Evolutionary conservation across 2,329 filamentous ascomycete species (phyloP).

Genomic region (Aureobasidium sp.): DNA sequence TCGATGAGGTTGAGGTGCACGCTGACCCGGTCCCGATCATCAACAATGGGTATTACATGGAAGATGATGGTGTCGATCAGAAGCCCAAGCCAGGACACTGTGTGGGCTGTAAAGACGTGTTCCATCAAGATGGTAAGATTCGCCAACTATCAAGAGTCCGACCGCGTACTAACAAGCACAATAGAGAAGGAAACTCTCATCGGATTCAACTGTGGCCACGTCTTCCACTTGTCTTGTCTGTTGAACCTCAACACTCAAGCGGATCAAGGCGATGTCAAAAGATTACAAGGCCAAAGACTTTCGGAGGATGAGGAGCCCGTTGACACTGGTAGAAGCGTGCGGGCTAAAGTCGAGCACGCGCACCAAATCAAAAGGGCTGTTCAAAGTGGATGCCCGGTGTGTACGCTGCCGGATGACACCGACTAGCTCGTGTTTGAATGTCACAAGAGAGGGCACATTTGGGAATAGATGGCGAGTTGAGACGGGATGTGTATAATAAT

Average conservation of each 20-base stretch:
- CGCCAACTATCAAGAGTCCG: neutral
- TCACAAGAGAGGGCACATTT: neutral
- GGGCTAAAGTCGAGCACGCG: slow-evolving; percentile 81
- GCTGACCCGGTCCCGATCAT: slow-evolving; percentile 24
- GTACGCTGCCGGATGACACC: slow-evolving; percentile 17
- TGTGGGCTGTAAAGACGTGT: slow-evolving; percentile 32
- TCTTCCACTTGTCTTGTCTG: slow-evolving; percentile 70
- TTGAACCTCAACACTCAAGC: slow-evolving; percentile 42
- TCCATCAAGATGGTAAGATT: slow-evolving; percentile 32
- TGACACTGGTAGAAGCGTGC: slow-evolving; percentile 56
- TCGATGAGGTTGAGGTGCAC: slow-evolving; percentile 29
- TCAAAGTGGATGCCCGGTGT: slow-evolving; percentile 23
- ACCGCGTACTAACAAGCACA: neutral
- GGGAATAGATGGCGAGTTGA: neutral
- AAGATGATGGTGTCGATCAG: slow-evolving; percentile 20
- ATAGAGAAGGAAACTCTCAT: slow-evolving; percentile 64
- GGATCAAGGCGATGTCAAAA: slow-evolving; percentile 32
- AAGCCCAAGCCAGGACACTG: slow-evolving; percentile 31
- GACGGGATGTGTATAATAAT: neutral
- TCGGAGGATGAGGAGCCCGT: slow-evolving; percentile 30
- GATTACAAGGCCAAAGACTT: slow-evolving; percentile 40
- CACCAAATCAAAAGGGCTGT: slow-evolving; percentile 67
- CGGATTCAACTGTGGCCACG: slow-evolving; percentile 75
- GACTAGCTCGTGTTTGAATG: neutral
- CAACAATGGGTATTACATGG: slow-evolving; percentile 16